A percentile compares a stretch with the other conserved stretches of the same genome.
Conservation (phyloP, 2,329 filamentous ascomycete species). For the Paradendryphiella salina region DNA sequence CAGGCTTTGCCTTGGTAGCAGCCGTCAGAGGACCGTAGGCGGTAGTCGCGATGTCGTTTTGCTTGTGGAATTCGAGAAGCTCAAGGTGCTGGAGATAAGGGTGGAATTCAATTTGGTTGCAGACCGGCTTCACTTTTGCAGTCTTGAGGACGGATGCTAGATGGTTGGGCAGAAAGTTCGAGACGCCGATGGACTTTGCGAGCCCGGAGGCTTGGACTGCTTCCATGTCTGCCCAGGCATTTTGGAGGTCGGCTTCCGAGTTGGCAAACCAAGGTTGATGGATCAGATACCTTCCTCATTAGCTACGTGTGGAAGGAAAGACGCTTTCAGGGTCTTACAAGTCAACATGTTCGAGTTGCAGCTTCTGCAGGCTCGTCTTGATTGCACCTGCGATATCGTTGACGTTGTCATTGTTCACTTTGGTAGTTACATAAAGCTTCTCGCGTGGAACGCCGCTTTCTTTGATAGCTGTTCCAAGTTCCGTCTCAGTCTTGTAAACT, state of each 20-base stretch:
- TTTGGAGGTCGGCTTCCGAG: conserved; percentile 58
- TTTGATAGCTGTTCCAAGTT: conserved; percentile 55
- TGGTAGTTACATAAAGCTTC: conserved; percentile 60
- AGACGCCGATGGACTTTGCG: conserved; percentile 64
- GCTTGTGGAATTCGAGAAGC: conserved; percentile 59
- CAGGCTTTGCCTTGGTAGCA: conserved; percentile 58
- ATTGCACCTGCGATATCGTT: conserved; percentile 60
- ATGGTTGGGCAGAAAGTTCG: conserved; percentile 60
- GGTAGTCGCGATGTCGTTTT: conserved; percentile 53
- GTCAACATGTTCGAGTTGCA: conserved; percentile 65
- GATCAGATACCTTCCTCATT: conserved; percentile 58
- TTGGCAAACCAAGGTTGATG: conserved; percentile 63
- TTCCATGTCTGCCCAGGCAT: conserved; percentile 64
- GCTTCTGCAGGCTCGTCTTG: conserved; percentile 60
- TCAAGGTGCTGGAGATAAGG: conserved; percentile 66
- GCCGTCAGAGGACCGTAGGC: conserved; percentile 56
- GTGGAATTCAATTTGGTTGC: conserved; percentile 72
- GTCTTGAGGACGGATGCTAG: conserved; percentile 58
- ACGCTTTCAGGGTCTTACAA: conserved; percentile 49
- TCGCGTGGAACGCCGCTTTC: conserved; percentile 50
- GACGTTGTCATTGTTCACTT: conserved; percentile 56
- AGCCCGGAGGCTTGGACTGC: conserved; percentile 60
- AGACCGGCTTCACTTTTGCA: conserved; percentile 61
- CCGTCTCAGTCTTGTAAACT: conserved; percentile 57
- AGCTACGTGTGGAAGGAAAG: neutral